Evolutionary conservation across 2,329 filamentous ascomycete species (phyloP).

Genomic region (Metarhizium guizhouense): DNA sequence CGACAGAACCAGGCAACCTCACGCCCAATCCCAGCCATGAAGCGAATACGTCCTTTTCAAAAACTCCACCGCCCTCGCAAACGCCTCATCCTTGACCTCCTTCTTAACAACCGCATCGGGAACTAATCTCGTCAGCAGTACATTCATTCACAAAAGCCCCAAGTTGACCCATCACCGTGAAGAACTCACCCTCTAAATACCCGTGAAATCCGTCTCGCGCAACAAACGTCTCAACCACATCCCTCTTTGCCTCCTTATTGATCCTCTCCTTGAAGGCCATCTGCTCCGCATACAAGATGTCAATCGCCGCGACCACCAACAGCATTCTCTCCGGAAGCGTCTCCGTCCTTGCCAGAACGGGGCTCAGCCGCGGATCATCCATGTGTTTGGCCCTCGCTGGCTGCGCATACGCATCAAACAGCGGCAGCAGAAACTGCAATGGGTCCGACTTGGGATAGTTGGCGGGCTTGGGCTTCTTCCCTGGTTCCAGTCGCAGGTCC

Average conservation of each 20-base stretch:
- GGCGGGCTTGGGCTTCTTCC: constrained; percentile 28
- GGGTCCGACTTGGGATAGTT: background rate
- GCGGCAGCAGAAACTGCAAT: too few species aligned
- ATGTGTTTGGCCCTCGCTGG: constrained; percentile 17
- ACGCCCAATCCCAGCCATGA: background rate
- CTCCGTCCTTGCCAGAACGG: constrained; percentile 21
- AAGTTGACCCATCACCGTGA: too few species aligned
- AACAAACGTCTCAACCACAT: constrained; percentile 14
- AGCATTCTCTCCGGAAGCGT: constrained; percentile 25
- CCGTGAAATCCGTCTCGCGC: constrained; percentile 17
- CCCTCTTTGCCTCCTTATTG: constrained; percentile 14
- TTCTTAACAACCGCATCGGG: constrained; percentile 12
- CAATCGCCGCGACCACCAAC: constrained; percentile 29
- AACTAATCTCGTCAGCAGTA: constrained; percentile 7
- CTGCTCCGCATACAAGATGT: constrained; percentile 29
- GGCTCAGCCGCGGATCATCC: constrained; percentile 26
- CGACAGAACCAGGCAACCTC: too few species aligned
- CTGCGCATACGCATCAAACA: constrained; percentile 29
- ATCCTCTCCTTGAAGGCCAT: constrained; percentile 20
- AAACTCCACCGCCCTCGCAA: constrained; percentile 9
- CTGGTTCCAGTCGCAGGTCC: constrained; percentile 15
- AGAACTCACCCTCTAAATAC: constrained; percentile 15
- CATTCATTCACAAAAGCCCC: background rate
- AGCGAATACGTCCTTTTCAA: constrained; percentile 7
- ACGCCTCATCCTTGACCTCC: constrained; percentile 2